Base-by-base conservation (phyloP, 1,139 yeast species). In the Yamadazyma dushanensis region DNA sequence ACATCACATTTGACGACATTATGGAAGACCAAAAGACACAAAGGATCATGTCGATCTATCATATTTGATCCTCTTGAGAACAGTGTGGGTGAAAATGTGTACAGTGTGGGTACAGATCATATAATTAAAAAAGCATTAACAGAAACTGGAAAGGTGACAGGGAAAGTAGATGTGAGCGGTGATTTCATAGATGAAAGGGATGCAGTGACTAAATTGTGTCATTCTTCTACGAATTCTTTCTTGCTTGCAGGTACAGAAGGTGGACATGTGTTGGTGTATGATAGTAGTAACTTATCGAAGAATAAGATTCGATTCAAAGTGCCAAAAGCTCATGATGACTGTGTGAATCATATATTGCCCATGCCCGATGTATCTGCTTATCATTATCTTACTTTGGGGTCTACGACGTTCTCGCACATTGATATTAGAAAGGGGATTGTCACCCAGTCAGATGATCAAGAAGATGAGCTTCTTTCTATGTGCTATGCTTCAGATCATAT, bases 21-120 rank as follows among this genome's bases (percentile, higher is more conserved):
- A 26, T 92, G 97, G 97, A 76, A 83, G 40, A 89, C 97, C 0
- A 86, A 79, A 52, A 74, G 97, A 53, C 97, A 92, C 56, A 88
- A 88, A 58, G 92, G 90, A 1, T 84, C 96, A 41, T 87, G 95
- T 44, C 65, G 98, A 29, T 79, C 84, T 6, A 64, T 88, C 5
- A 64, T 77, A 11, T 83, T 87, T 56, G 90, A 84, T 44, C 74
- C 78, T 2, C 57, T 66, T 25, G 66, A 58, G 32, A 40, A 48
- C 11, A 59, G 65, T 10, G 63, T 73, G 0, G 89, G 89, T 3
- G 75, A 77, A 13, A 49, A 54, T 34, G 42, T 85, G 1, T 85
- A 69, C 49, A 73, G 95, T 1, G 80, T 81, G 11, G 97, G 98
- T 0, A 74, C 85, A 0, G 98, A 92, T 48, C 76, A 78, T 37